Conservation (phyloP, 495 filamentous ascomycete genomes). For the Penicillium crystallinum region DNA sequence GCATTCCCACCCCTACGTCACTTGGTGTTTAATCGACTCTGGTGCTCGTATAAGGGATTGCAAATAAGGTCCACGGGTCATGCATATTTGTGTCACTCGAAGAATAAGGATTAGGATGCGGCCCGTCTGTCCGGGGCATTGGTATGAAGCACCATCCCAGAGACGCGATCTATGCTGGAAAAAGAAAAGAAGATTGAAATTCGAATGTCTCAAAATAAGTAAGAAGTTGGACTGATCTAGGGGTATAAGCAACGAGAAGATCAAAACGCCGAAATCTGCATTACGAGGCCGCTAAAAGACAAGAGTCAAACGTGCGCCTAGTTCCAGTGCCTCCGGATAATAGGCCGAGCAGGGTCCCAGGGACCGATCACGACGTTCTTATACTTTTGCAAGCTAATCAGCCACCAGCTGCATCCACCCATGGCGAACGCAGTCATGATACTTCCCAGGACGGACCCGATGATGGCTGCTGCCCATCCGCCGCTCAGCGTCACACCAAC, state of each 20-base stretch:
- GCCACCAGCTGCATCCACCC: slow-evolving; percentile 96
- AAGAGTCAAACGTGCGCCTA: slow-evolving; percentile 20
- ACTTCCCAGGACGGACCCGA: slow-evolving; percentile 68
- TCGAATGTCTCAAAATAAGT: background rate
- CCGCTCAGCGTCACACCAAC: slow-evolving; percentile 68
- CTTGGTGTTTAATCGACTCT: background rate
- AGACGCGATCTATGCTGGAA: background rate
- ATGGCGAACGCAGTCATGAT: slow-evolving; percentile 68
- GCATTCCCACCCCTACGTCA: slow-evolving; percentile 18
- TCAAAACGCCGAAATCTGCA: slow-evolving; percentile 14
- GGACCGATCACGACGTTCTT: slow-evolving; percentile 98
- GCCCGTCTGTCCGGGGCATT: background rate
- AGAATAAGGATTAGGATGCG: background rate
- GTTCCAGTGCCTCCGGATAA: slow-evolving; percentile 59
- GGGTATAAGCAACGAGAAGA: slow-evolving; percentile 21
- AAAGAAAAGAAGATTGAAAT: background rate
- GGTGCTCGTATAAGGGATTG: background rate
- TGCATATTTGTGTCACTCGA: too few relatives aligned
- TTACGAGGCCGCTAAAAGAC: slow-evolving; percentile 9
- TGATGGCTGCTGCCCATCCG: slow-evolving; percentile 67
- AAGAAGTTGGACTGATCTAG: slow-evolving; percentile 15
- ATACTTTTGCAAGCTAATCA: slow-evolving; percentile 95
- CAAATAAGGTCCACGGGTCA: background rate
- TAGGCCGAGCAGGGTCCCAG: slow-evolving; percentile 93
- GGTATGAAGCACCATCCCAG: background rate